A percentile compares a stretch with the other conserved stretches of the same genome.
phyloP scores from a whole-genome alignment of 2,329 filamentous ascomycete genomes.

The Monosporascus sp. region DNA sequence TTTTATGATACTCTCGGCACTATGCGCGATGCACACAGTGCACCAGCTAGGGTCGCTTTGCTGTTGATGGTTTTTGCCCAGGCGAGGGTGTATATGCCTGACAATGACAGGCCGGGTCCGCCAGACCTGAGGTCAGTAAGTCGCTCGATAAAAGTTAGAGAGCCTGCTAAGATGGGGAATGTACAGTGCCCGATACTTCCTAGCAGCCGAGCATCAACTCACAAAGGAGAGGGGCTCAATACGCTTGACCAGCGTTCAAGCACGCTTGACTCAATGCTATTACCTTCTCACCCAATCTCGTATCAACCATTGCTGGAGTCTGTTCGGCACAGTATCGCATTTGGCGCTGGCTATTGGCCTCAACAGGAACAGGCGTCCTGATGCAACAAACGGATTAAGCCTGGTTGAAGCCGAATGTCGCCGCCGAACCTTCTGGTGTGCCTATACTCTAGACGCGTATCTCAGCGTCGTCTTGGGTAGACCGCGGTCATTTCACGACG shows the following conservation, averaged over 20 bases:
- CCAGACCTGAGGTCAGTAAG: conserved; percentile 3
- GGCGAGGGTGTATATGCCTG: conserved; percentile 32
- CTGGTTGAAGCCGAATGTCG: conserved; percentile 34
- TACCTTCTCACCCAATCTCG: conserved; percentile 40
- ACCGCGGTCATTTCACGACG: conserved; percentile 57
- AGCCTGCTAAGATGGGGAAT: no score
- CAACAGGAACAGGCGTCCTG: conserved; percentile 25
- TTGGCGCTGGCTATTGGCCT: conserved; percentile 35
- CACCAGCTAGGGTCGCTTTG: conserved; percentile 31
- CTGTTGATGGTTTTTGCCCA: conserved; percentile 44
- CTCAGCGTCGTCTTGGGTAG: conserved; percentile 57
- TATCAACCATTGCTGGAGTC: conserved; percentile 42
- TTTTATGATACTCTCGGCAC: conserved; percentile 39
- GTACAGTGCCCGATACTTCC: conserved; percentile 10
- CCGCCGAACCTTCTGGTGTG: conserved; percentile 54
- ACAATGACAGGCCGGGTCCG: conserved; percentile 24
- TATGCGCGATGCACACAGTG: conserved; percentile 33
- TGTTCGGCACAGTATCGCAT: conserved; percentile 38
- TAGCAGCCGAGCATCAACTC: conserved; percentile 19
- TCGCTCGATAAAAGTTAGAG: background rate
- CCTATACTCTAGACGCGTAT: conserved; percentile 60
- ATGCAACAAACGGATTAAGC: conserved; percentile 17
- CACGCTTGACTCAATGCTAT: conserved; percentile 33
- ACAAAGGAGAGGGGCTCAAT: conserved; percentile 22
- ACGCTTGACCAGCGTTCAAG: conserved; percentile 24